Base-by-base conservation (phyloP, 768 basidiomycete genomes). In the Cantharellus anzutake region DNA sequence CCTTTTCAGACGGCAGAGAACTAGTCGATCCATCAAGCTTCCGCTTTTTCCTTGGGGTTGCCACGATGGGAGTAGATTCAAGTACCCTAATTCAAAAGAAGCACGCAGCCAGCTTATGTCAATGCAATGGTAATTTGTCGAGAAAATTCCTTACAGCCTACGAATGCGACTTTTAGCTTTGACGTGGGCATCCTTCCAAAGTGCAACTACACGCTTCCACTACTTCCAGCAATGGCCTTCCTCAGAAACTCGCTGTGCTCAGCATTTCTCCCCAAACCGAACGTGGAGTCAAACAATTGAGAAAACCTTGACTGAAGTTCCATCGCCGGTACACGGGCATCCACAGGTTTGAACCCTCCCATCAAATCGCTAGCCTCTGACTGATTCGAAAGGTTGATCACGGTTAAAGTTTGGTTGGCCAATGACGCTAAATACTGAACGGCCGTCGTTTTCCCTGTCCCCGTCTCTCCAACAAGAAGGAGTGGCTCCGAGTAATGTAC, bases 401-500 rank as follows among this genome's bases (percentile, higher is more conserved):
- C 89, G 59, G 90, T 78, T 41, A 99, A 77, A 0, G 83, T 81
- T 5, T 80, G 78, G 4, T 76, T 77, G 38, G 96, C 76, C n/a
- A 86, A 70, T 2, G 82, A 76, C 5, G 96, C 84, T 39, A 98
- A 76, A 66, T 96, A 82, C 2, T 91, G 86, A 14, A 99, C 80
- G 20, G 82, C 78, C 58, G 92, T 93, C 0, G 96, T 99, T 71
- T 99, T 99, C 11, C 96, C 96, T 1, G 96, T 99, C n/a, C 96
- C 96, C 2, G 96, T 99, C 73, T 99, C 96, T 52, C 96, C 96
- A 0, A 92, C 91, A 35, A 99, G 77, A 4, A 99, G 77, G 3
- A 93, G 74, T 3, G 96, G 91, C 67, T 99, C 96, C 11, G 71
- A 71, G 52, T 84, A 73, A 0, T 82, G 75, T 52, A 91, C 74